phyloP scores from a whole-genome alignment of 345 rosid genomes.

The Acer negundo region DNA sequence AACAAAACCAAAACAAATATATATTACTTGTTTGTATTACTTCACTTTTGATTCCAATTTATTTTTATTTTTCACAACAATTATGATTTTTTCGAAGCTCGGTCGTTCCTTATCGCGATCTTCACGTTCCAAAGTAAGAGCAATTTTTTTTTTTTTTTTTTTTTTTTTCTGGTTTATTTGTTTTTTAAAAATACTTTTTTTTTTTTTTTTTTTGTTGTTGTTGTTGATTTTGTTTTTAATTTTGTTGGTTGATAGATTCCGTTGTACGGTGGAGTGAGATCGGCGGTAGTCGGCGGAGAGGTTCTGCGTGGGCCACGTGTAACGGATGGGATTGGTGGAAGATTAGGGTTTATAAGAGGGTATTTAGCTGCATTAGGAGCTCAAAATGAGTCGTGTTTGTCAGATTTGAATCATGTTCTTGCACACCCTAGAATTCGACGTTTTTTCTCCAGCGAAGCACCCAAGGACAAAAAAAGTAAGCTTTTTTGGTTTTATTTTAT shows the following conservation, averaged over 20 bases:
- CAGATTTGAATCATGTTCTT: constrained; percentile 55
- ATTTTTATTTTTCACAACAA: neutral
- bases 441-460: constrained; percentile 66
- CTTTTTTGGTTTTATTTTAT: neutral
- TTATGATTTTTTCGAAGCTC: constrained; percentile 69
- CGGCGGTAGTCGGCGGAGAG: constrained; percentile 30
- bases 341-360: constrained; percentile 58
- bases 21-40: too few relatives aligned
- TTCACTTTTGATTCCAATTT: neutral
- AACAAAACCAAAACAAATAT: neutral
- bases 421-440: constrained; percentile 68
- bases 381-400: constrained; percentile 32
- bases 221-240: neutral
- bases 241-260: constrained; percentile 30
- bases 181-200: neutral
- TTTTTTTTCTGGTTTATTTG: neutral
- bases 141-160: neutral
- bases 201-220: too few relatives aligned
- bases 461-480: constrained; percentile 73
- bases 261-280: constrained; percentile 36
- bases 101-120: constrained; percentile 52
- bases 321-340: constrained; percentile 31
- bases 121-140: constrained; percentile 50
- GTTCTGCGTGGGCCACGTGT: constrained; percentile 18
- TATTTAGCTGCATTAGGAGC: constrained; percentile 55